Evolutionary conservation across 495 filamentous ascomycete genomes (phyloP).

Genomic region (Entonaema liquescens): DNA sequence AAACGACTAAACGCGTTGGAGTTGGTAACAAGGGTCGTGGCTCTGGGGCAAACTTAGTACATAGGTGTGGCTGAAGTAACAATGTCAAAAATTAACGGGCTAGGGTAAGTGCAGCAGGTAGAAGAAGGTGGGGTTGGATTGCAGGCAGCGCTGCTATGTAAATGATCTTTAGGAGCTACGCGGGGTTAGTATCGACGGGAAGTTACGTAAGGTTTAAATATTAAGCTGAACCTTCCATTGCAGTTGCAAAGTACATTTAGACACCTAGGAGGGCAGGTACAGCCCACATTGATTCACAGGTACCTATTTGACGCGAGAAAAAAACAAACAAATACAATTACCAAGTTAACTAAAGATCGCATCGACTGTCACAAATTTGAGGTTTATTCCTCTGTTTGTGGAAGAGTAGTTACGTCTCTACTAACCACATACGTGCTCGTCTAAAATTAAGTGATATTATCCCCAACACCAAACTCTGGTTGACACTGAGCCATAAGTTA

Average conservation of each 20-base stretch:
- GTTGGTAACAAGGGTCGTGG: conserved; percentile 12
- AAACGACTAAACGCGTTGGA: conserved; percentile 30
- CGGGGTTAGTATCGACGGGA: not conserved
- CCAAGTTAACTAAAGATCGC: not conserved
- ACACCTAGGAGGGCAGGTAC: too few species aligned
- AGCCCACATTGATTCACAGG: too few species aligned
- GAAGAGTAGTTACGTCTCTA: not conserved
- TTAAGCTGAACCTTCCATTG: too few species aligned
- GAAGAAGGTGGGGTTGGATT: too few species aligned
- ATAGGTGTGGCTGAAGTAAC: not conserved
- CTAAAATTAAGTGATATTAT: not conserved
- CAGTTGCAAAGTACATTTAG: too few species aligned
- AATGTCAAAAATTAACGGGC: not conserved
- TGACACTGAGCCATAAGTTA: not conserved
- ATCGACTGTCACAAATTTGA: not conserved
- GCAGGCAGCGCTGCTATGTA: too few species aligned
- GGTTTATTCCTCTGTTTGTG: not conserved
- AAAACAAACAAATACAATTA: not conserved
- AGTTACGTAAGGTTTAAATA: not conserved
- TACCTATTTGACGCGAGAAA: too few species aligned
- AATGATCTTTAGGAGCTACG: too few species aligned
- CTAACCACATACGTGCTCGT: not conserved
- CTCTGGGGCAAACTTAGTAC: conserved; percentile 1
- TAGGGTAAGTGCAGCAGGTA: too few species aligned
- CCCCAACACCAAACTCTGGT: not conserved